Conservation (phyloP, 345 rosid species). For the Gynandropsis gynandra region DNA sequence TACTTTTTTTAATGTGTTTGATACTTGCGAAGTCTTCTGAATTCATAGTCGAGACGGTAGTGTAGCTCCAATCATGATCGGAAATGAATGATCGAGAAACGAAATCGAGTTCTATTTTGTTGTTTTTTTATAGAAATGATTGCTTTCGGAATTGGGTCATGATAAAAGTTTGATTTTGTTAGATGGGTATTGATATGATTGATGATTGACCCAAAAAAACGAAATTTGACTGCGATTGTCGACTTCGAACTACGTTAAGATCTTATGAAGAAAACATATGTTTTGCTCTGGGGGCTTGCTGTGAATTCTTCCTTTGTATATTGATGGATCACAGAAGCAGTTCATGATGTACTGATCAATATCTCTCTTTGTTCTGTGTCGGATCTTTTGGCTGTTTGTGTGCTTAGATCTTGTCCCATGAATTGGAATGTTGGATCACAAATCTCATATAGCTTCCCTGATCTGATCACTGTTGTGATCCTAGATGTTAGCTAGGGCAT, state of each 20-base stretch:
- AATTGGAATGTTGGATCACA: too few species aligned
- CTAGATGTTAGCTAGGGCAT: too few species aligned
- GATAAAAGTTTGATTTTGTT: constrained; percentile 15
- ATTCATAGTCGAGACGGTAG: constrained; percentile 13
- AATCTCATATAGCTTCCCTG: too few species aligned
- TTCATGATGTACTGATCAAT: not conserved
- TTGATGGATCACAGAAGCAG: not conserved
- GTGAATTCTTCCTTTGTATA: not conserved
- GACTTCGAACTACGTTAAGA: constrained; percentile 9
- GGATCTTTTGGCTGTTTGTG: not conserved
- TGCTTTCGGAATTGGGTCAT: constrained; percentile 1
- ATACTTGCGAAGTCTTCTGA: constrained; percentile 7
- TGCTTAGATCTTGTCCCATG: not conserved
- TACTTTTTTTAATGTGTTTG: constrained; percentile 8
- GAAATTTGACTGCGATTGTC: constrained; percentile 15
- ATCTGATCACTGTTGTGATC: too few species aligned
- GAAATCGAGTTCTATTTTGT: not conserved
- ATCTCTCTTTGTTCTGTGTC: not conserved
- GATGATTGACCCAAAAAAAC: constrained; percentile 13
- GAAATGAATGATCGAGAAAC: not conserved
- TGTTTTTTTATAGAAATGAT: not conserved
- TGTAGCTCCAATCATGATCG: constrained; percentile 7
- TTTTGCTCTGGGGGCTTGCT: not conserved
- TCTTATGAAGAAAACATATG: too few species aligned
- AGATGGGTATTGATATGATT: constrained; percentile 14